Percentiles rank a stretch among this genome's conserved stretches.
These are phyloP conservation scores for Toxicodendron radicans DNA, from an alignment of 345 rosid genomes.

Conservation along the genomic window DNA sequence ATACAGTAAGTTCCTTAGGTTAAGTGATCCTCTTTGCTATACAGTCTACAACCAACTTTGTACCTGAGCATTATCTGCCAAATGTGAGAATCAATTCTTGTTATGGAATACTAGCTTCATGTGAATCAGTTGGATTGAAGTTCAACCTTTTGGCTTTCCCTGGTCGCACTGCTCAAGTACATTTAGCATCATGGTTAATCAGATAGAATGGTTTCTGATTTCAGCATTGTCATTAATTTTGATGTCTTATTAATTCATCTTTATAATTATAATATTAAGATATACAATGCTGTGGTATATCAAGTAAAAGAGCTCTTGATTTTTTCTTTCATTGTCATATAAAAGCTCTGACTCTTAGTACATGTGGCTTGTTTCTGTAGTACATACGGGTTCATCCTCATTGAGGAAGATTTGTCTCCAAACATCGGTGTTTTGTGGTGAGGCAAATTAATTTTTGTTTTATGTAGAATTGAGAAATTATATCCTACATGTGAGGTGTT, in stretches of 20 bases:
- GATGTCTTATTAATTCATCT: not conserved
- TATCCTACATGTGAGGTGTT: not conserved
- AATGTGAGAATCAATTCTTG: not conserved
- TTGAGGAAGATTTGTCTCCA: constrained; percentile 90
- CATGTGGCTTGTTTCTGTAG: constrained; percentile 41
- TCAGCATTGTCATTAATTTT: not conserved
- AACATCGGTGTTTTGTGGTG: constrained; percentile 92
- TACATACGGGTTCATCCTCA: constrained; percentile 92
- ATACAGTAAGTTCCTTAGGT: not conserved
- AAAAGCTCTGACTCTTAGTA: constrained; percentile 12
- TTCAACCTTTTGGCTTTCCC: no score
- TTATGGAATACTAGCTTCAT: not conserved
- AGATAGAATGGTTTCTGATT: not conserved
- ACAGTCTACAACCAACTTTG: not conserved
- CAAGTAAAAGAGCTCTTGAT: not conserved
- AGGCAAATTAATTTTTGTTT: constrained; percentile 25
- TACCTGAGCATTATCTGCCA: not conserved
- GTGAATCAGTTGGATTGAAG: no score
- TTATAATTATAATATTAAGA: not conserved
- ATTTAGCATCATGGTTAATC: no score
- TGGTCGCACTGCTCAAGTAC: no score
- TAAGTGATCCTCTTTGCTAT: not conserved
- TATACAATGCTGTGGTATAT: not conserved
- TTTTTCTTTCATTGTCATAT: not conserved
- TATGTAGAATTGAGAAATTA: constrained; percentile 2